Conservation (phyloP, 176 grass and related monocot species). For the Carex littledalei region DNA sequence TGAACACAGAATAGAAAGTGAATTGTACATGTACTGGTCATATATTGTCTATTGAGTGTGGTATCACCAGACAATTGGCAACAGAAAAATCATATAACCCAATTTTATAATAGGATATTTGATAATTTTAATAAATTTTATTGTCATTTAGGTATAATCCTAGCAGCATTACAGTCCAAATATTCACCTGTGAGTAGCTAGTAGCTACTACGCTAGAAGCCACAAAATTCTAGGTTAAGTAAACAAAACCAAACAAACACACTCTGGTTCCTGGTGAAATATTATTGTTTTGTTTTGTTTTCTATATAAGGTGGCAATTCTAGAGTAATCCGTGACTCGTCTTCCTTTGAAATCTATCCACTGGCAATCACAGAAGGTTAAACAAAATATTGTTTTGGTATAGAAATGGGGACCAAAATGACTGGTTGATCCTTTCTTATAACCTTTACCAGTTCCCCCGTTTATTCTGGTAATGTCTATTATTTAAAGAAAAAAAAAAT, state of each 20-base stretch:
- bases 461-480: not conserved
- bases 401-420: not conserved
- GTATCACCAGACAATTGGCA: not conserved
- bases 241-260: not conserved
- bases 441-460: not conserved
- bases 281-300: not conserved
- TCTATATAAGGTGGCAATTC: conserved; percentile 17
- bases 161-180: not conserved
- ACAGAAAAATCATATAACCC: not conserved
- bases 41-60: not conserved
- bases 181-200: conserved; percentile 7
- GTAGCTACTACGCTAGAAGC: not conserved
- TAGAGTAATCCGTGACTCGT: conserved; percentile 28
- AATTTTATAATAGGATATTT: not conserved
- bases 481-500: not conserved
- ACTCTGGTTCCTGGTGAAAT: not conserved
- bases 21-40: not conserved
- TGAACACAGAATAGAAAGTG: not conserved
- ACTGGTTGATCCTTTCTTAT: not conserved
- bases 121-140: not conserved
- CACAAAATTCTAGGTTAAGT: not conserved
- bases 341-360: not conserved
- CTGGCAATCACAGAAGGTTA: conserved; percentile 3
- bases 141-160: not conserved
- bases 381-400: not conserved